A percentile compares a stretch with the other conserved stretches of the same genome.
These are phyloP conservation scores for Marasmius tenuissimus DNA, from an alignment of 1,284 basidiomycete species.

Conservation along the genomic window DNA sequence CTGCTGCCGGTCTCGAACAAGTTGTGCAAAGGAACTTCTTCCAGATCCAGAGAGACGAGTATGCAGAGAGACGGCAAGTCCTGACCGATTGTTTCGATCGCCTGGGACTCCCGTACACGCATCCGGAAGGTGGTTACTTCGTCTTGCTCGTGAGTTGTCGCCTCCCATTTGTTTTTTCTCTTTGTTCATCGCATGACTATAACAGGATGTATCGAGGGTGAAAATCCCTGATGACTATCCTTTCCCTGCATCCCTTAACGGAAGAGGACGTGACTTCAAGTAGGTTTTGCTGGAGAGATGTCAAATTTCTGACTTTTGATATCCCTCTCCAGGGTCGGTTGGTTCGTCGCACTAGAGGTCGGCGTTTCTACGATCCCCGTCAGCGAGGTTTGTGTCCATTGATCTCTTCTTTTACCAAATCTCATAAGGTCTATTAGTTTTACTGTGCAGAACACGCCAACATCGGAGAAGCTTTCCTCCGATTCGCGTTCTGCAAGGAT, in stretches of 20 bases:
- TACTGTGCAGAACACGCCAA: slow-evolving; percentile 83
- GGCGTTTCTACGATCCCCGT: slow-evolving; percentile 92
- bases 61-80: slow-evolving; percentile 77
- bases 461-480: slow-evolving; percentile 84
- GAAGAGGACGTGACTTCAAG: slow-evolving; percentile 88
- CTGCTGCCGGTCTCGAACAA: slow-evolving; percentile 83
- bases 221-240: slow-evolving; percentile 84
- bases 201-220: slow-evolving; percentile 79
- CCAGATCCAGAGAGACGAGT: slow-evolving; percentile 75
- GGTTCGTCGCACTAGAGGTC: slow-evolving; percentile 88
- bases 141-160: slow-evolving; percentile 69
- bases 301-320: background rate
- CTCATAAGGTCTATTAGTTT: slow-evolving; percentile 53
- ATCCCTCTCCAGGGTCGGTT: slow-evolving; percentile 61
- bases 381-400: slow-evolving; percentile 68
- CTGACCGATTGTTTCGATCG: slow-evolving; percentile 80
- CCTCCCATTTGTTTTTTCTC: background rate
- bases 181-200: background rate
- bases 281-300: slow-evolving; percentile 31
- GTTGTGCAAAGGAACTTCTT: slow-evolving; percentile 79
- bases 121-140: slow-evolving; percentile 90
- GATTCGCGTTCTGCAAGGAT: slow-evolving; percentile 96
- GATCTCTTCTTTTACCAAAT: slow-evolving; percentile 1
- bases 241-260: slow-evolving; percentile 75
- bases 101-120: slow-evolving; percentile 84